Base-by-base conservation (phyloP, 352 stramenopile genomes). In the Pythium phragmitis region DNA sequence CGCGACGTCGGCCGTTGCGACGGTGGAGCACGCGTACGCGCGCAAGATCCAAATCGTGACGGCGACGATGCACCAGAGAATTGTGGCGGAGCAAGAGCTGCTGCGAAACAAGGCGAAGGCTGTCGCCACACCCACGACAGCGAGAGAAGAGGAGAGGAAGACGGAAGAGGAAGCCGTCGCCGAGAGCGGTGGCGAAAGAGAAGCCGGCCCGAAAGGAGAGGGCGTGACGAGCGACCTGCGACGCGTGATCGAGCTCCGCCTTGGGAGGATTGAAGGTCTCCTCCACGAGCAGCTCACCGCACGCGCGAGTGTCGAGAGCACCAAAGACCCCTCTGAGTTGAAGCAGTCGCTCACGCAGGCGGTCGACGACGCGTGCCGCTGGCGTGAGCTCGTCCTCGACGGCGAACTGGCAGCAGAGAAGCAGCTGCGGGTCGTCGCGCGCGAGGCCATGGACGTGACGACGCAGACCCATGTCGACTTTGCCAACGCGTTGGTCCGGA, bases 1-100 rank as follows among this genome's bases (percentile, higher is more conserved):
- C 2, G 42, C 51, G 11, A 28, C 26, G 4, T 37, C 23, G 34
- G 34, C 69, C 9, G 2, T 57, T n/a, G 26, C 33, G 50, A 42
- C 80, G 52, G 36, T 88, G n/a, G 76, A 87, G 52, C 68, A 88
- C 19, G 81, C 88, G 48, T 87, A 72, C 33, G 51, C 65, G 1
- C 75, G 76, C 9, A 88, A 86, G 53, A 63, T 68, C 9, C 64
- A 86, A 45, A 74, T 80, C 13, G 68, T 86, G 28, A 62, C 66
- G 5, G 73, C 80, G 14, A 77, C 74, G 19, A 86, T 84, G 74
- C 71, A 75, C 56, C 72, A 88, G 47, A 69, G 72, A 2, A 50
- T 90, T 2, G 60, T 75, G 7, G 75, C 84, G 21, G 79, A 88
- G 62, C 86, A 82, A 39, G 70, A 80, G n/a, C 55, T 52, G 14